Percentiles rank a stretch among this genome's conserved stretches.
Evolutionary conservation across 345 rosid genomes (phyloP).

Genomic region (Physaria fendleri): DNA sequence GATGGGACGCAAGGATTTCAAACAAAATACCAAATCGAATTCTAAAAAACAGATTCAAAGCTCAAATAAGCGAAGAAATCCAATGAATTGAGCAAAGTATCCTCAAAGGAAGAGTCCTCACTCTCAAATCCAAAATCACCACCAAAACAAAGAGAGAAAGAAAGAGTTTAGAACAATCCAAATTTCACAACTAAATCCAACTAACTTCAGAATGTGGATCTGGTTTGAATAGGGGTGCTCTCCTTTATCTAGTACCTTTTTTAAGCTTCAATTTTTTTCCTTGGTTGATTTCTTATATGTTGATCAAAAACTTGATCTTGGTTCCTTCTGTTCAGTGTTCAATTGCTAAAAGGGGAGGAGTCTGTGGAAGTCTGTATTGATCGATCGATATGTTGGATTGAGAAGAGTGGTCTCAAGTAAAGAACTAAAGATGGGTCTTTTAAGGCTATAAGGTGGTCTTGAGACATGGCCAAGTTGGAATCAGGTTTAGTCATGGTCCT

Average conservation of each 20-base stretch:
- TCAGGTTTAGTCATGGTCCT: conserved; percentile 29
- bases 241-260: background rate
- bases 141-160: too few relatives aligned
- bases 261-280: background rate
- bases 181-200: too few relatives aligned
- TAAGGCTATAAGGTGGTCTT: conserved; percentile 35
- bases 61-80: too few relatives aligned
- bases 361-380: conserved; percentile 31
- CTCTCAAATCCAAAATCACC: too few relatives aligned
- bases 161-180: too few relatives aligned
- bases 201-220: conserved; percentile 28
- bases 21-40: too few relatives aligned
- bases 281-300: too few relatives aligned
- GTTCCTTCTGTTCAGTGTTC: background rate
- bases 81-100: too few relatives aligned
- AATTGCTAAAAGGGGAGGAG: conserved; percentile 82
- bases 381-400: conserved; percentile 34
- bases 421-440: conserved; percentile 31
- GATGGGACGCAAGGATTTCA: conserved; percentile 59
- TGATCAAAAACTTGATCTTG: too few relatives aligned
- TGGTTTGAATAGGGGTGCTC: conserved; percentile 53
- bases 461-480: conserved; percentile 40
- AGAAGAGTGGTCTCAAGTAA: conserved; percentile 37
- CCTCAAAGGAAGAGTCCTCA: too few relatives aligned
- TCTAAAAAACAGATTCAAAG: too few relatives aligned